Evolutionary conservation across 2,329 filamentous ascomycete genomes (phyloP), one percentile per base, ranked within the genome.

Genomic region (Scedosporium dehoogii): DNA sequence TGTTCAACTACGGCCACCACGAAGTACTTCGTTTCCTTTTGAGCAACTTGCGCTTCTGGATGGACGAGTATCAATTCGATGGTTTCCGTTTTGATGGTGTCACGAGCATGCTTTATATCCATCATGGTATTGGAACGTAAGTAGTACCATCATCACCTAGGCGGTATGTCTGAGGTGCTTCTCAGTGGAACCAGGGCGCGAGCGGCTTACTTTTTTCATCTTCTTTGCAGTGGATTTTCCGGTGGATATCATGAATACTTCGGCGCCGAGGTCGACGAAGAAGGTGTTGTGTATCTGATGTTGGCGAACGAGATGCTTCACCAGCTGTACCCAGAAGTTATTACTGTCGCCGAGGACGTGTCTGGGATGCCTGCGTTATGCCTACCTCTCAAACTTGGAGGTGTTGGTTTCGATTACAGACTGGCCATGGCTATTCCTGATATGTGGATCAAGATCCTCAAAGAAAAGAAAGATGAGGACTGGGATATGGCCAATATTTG

Each of bases 181-280:
- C 38, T 12, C n/a, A 18, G 16, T 14, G 23, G 21, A n/a, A 38
- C 2, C 7, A n/a, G 18, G 9, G 38, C n/a, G 23, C 25, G 10
- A n/a, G n/a, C 7, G 4, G 21, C 21, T 18, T 2, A 29, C 59
- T 55, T 41, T 29, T 42, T 23, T 27, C 51, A 27, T 55, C 38
- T 16, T 44, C 38, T 70, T 77, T 60, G 75, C 65, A 94, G 90
- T 62, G 94, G 94, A 18, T 99, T 99, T 74, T 97, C 92, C 18
- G 94, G 94, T 63, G 93, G 93, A 16, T 99, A 99, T 72, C 94
- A 99, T 71, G 94, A 99, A 75, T 99, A 99, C 74, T 99, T 97
- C 71, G 94, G 94, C 6, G 78, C 86, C 4, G 83, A 83, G 25
- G 93, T 97, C 29, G 94, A 99, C 66, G 91, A 96, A 68, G 94